These are phyloP conservation scores for Phytophthora europaea DNA, from an alignment of 352 stramenopile species.

Conservation along the genomic window DNA sequence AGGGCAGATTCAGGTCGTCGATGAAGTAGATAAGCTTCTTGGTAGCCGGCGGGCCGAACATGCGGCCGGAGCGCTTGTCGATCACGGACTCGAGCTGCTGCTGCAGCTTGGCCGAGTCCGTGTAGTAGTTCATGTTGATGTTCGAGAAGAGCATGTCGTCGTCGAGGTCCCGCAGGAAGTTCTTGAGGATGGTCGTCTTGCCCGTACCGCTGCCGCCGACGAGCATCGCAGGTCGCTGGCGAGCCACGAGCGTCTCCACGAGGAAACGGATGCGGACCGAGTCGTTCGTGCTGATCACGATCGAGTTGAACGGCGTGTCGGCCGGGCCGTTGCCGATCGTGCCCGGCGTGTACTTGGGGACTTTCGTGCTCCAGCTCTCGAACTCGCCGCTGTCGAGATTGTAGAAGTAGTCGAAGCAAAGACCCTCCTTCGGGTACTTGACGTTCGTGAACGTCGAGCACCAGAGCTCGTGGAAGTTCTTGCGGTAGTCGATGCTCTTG, in stretches of 20 bases:
- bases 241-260: slow-evolving; percentile 94
- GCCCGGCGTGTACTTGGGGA: slow-evolving; percentile 91
- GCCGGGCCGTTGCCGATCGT: slow-evolving; percentile 94
- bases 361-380: slow-evolving; percentile 94
- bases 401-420: slow-evolving; percentile 99
- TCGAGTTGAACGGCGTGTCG: slow-evolving; percentile 96
- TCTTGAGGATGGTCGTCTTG: slow-evolving; percentile 98
- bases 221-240: slow-evolving; percentile 96
- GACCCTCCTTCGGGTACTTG: slow-evolving; percentile 96
- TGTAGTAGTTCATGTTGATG: slow-evolving; percentile 99
- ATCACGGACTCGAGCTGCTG: slow-evolving; percentile 97
- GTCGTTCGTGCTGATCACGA: slow-evolving; percentile 97
- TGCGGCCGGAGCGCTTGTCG: slow-evolving; percentile 96
- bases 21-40: slow-evolving; percentile 98
- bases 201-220: slow-evolving; percentile 97
- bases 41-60: slow-evolving; percentile 96
- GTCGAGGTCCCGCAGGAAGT: slow-evolving; percentile 92
- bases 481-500: slow-evolving; percentile 91
- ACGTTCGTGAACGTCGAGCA: slow-evolving; percentile 80
- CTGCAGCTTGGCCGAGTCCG: slow-evolving; percentile 95
- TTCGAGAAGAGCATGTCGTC: slow-evolving; percentile 97
- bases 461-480: slow-evolving; percentile 92
- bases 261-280: slow-evolving; percentile 96
- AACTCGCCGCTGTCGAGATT: slow-evolving; percentile 94
- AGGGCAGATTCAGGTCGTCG: slow-evolving; percentile 97